Base-by-base conservation (phyloP, 2,329 filamentous ascomycete species). In the Berkeleyomyces rouxiae region DNA sequence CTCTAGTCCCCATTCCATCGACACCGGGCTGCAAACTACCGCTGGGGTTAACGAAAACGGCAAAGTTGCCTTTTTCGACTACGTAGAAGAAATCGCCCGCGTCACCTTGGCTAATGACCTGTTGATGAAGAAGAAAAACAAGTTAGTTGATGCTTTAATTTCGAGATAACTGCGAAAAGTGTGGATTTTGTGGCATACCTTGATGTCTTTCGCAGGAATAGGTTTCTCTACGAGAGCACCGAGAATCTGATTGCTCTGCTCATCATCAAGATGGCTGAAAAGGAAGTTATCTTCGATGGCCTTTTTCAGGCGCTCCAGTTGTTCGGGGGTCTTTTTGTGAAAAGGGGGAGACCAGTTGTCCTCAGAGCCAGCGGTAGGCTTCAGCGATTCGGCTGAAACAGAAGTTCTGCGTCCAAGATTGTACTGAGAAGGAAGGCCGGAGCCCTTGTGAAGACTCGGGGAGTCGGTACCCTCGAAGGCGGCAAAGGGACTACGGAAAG, bases 21-120 rank as follows among this genome's bases (percentile, higher is more conserved):
- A 82, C 78, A 0, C 92, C 92, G 6, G 90, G 79, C 70, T 95
- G 88, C 61, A 95, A 79, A 47, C 83, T 77, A 65, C 93, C 92
- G 7, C 80, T 80, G 10, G 80, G 73, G 72, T 96, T 91, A 74
- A 97, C 91, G 70, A 93, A 89, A 63, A 97, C 86, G 69, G 96
- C 90, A 70, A 97, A 97, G 31, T 80, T 79, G 47, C 93, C 93
- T 67, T 86, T 87, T 73, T 99, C 93, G 16, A 97, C 90, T 36
- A 99, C 85, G 73, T 99, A 99, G 76, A 99, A 99, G 77, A 88
- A 97, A 74, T 99, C 93, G 51, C 93, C 93, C 0, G 91, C 86
- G 70, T 97, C 93, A 62, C 93, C 93, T 76, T 99, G 93, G 59
- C 85, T 87, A 68, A 99, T 97, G 64, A 99, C 90, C 80, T 96